These are phyloP conservation scores for Westerdykella ornata DNA, from an alignment of 2,329 filamentous ascomycete genomes.

Conservation along the genomic window DNA sequence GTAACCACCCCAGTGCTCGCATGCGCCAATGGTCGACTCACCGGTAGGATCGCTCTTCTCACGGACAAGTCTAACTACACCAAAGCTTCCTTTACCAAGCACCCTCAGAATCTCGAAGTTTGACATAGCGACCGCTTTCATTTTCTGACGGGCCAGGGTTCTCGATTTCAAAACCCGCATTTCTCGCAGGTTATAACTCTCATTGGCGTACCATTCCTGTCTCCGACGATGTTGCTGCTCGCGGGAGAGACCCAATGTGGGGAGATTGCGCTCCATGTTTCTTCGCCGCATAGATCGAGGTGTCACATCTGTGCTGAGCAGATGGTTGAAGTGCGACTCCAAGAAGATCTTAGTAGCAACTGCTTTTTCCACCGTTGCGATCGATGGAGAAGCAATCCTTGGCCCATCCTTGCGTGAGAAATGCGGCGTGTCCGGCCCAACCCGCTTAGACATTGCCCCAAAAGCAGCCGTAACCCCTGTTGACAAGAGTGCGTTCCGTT, in stretches of 20 bases:
- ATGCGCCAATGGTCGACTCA: conserved; percentile 5
- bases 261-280: conserved; percentile 59
- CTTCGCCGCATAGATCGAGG: conserved; percentile 56
- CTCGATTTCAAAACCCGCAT: conserved; percentile 62
- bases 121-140: conserved; percentile 49
- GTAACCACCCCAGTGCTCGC: conserved; percentile 9
- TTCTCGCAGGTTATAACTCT: conserved; percentile 70
- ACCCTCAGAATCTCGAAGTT: conserved; percentile 77
- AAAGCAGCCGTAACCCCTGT: conserved; percentile 12
- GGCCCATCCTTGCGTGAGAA: conserved; percentile 33
- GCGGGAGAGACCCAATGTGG: conserved; percentile 48
- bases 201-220: conserved; percentile 56
- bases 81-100: conserved; percentile 90
- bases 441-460: conserved; percentile 12
- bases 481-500: conserved; percentile 4
- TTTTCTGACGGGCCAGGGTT: conserved; percentile 44
- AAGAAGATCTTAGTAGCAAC: conserved; percentile 79
- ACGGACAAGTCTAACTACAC: conserved; percentile 78
- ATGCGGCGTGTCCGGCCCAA: conserved; percentile 19
- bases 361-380: conserved; percentile 65
- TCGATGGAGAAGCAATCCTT: conserved; percentile 31
- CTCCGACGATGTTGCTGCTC: conserved; percentile 52
- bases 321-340: conserved; percentile 74
- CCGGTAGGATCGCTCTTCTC: conserved; percentile 45
- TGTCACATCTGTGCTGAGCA: conserved; percentile 50